Base-by-base conservation (phyloP, 805 yeast genomes). In the Huiozyma sinensis region DNA sequence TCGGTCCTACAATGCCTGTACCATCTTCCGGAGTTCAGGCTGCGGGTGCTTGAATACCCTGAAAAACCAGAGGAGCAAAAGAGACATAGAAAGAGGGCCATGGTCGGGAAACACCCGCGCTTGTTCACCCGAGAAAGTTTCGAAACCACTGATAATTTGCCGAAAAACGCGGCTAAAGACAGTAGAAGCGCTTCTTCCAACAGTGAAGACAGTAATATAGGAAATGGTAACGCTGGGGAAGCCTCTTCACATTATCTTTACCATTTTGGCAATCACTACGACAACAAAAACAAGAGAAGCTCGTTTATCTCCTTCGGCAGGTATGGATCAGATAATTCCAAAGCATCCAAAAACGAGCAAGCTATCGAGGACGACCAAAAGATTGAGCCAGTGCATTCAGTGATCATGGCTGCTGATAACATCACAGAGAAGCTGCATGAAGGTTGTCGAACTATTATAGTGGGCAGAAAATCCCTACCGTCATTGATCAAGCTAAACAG, bases 1-100 rank as follows among this genome's bases (percentile, higher is more conserved):
- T 86, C 96, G 7, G 84, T 92, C 30, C 66, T 92, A 27, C 98
- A 92, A 61, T 86, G 95, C 51, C 71, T 90, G 7, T 90, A 76
- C 67, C 81, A 83, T 64, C 73, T 90, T 4, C 71, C 74, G 28
- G 73, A 72, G 29, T 87, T 92, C 55, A 73, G 97, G 39, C 63
- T 68, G 12, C 71, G 70, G 43, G 58, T 83, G 1, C 60, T 78
- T 40, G 63, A 67, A 42, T 70, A 69, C 47, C 83, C 83, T 4
- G 50, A 54, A 6, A 62, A 66, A 40, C 65, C 61, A 37, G 50
- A 60, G 3, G 40, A 38, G 1, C 34, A 46, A 7, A 48, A 47
- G 43, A 61, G 73, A 46, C 63, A 56, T 41, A 61, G 76, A 46
- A 72, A 71, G 51, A 50, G 54, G 8, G 53, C 52, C 13, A 69